Evolutionary conservation across 73 alveolate species (phyloP).

Genomic region (Blepharisma stoltei): DNA sequence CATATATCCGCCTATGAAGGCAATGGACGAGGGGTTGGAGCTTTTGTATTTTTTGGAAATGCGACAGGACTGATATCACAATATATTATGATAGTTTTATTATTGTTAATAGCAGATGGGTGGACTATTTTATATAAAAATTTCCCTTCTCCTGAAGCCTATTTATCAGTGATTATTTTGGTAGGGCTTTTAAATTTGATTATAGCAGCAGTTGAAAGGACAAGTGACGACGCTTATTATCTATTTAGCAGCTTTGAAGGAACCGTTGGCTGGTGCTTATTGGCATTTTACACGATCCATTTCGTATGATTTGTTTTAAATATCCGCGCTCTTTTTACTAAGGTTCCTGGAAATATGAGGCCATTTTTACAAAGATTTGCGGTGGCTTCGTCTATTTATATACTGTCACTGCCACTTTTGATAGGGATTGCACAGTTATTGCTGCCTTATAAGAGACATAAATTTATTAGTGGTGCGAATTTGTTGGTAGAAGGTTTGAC

Average conservation of each 20-base stretch:
- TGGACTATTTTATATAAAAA: constrained; percentile 11
- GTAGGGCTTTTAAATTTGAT: constrained; percentile 6
- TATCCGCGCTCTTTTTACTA: not conserved
- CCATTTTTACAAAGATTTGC: not conserved
- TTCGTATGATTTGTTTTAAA: not conserved
- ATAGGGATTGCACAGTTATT: constrained; percentile 3
- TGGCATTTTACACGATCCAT: not conserved
- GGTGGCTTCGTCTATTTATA: not conserved
- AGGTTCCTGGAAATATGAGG: not conserved
- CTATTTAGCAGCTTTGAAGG: constrained; percentile 10
- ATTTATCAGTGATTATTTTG: constrained; percentile 6
- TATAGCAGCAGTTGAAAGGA: constrained; percentile 13
- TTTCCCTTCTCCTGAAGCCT: constrained; percentile 21
- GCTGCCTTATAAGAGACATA: constrained; percentile 13
- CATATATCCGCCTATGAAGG: constrained; percentile 21
- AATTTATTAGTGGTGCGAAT: constrained; percentile 6
- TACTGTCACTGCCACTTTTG: constrained; percentile 7
- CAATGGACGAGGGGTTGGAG: constrained; percentile 25
- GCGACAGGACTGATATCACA: not conserved
- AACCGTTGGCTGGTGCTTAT: not conserved
- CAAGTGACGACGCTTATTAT: not conserved
- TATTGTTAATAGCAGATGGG: constrained; percentile 12
- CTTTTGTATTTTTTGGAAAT: constrained; percentile 25
- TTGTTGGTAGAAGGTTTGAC: not conserved
- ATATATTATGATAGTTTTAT: constrained; percentile 17